Conservation (phyloP, 2,329 filamentous ascomycete genomes). For the Botryosphaeria dothidea region DNA sequence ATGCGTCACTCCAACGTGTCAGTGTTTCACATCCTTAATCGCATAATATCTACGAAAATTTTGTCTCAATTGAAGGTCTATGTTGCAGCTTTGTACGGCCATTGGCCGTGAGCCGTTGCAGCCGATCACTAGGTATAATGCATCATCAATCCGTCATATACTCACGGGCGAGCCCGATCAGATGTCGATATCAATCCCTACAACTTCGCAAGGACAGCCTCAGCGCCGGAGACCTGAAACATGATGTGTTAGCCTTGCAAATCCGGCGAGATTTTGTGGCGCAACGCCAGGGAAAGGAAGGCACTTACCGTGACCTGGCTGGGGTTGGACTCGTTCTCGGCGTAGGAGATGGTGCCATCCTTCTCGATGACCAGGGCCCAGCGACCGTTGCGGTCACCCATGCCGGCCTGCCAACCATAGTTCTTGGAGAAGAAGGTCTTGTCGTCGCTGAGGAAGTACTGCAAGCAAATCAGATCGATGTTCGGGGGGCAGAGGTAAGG, state of each 20-base stretch:
- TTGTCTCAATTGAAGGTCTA: not conserved
- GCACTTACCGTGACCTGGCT: constrained; percentile 48
- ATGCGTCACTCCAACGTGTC: not conserved
- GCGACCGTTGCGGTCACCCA: constrained; percentile 71
- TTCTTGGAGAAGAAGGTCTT: constrained; percentile 73
- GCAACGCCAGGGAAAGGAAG: not conserved
- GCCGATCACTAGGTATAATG: not conserved
- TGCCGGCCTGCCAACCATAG: constrained; percentile 70
- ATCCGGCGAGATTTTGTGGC: not conserved
- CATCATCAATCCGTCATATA: not conserved
- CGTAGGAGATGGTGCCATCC: constrained; percentile 80
- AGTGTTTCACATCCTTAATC: not conserved
- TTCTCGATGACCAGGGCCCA: constrained; percentile 78
- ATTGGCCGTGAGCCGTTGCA: not conserved
- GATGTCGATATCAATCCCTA: constrained; percentile 27
- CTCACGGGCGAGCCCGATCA: not conserved
- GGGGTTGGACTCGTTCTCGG: constrained; percentile 67
- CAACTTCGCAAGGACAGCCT: constrained; percentile 51
- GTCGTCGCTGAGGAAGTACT: constrained; percentile 76
- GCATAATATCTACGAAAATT: not conserved
- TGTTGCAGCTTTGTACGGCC: not conserved
- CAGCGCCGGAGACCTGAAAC: constrained; percentile 49
- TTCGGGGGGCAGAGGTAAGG: not conserved
- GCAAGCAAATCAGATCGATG: not conserved
- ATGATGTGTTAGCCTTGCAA: constrained; percentile 30